phyloP scores from a whole-genome alignment of 176 grass and related monocot genomes.

The bread wheat (Triticum aestivum) region IWGSC_CS_RefSeq_v2.1 NC_057807.1:92357916-92358415 shows the following conservation, averaged over 20 bases:
- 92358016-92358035: constrained; percentile 7
- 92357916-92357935: neutral
- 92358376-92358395: constrained; percentile 5
- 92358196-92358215: neutral
- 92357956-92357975: neutral
- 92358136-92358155: neutral
- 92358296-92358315: neutral
- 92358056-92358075: neutral
- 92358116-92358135: neutral
- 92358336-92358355: neutral
- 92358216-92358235: neutral
- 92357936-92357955: neutral
- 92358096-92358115: neutral
- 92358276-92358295: constrained; percentile 6
- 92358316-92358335: neutral
- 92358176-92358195: neutral
- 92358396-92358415: neutral
- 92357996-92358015: neutral
- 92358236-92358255: constrained; percentile 4
- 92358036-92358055: neutral
- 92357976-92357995: neutral
- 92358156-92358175: neutral
- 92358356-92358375: constrained; percentile 1
- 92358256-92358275: constrained; percentile 2
- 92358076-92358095: neutral